Evolutionary conservation across 1,284 basidiomycete genomes (phyloP), one percentile per base, ranked within the genome.

Genomic region (Leccinum fallax): DNA sequence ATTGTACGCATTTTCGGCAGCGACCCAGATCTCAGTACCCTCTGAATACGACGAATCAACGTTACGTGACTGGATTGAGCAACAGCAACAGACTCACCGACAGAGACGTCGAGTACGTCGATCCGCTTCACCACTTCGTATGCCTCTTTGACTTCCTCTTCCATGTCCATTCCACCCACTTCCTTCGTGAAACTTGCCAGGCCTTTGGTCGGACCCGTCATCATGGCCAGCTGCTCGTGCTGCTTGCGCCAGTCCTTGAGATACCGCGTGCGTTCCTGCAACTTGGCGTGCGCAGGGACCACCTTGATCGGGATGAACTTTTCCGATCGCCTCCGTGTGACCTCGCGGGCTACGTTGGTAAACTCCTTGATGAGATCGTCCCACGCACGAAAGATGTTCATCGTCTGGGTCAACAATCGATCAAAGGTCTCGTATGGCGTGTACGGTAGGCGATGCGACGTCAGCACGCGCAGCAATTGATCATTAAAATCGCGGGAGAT

Each of bases 251-350:
- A 98, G 40, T 94, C 94, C 59, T 92, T 83, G 26, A 99, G 78
- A 78, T 98, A 99, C 43, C 81, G 81, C 61, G 91, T 86, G 36
- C 96, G 83, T 71, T 97, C 95, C 77, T 97, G 93, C 53, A 99
- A 80, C 76, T 95, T 94, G 48, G 88, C 89, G 70, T 99, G 96
- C 1, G 93, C 95, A 5, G 94, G 88, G 30, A 86, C 85, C 63
- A 99, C 91, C 79, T 98, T 98, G 83, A 99, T 98, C 4, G 96
- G 96, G 63, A 99, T 94, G 77, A 99, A 98, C 77, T 92, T 92
- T 73, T 99, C 97, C 51, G 83, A 83, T 9, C 97, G 86, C 78
- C 96, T 96, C 63, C 96, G 83, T 48, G 93, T 96, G 36, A 98
- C 91, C 72, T 99, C 97, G 66, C 97, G 86, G 3, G 97, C 97